phyloP scores from a whole-genome alignment of 2,329 filamentous ascomycete genomes.

The Verticillium zaregamsianum region DNA sequence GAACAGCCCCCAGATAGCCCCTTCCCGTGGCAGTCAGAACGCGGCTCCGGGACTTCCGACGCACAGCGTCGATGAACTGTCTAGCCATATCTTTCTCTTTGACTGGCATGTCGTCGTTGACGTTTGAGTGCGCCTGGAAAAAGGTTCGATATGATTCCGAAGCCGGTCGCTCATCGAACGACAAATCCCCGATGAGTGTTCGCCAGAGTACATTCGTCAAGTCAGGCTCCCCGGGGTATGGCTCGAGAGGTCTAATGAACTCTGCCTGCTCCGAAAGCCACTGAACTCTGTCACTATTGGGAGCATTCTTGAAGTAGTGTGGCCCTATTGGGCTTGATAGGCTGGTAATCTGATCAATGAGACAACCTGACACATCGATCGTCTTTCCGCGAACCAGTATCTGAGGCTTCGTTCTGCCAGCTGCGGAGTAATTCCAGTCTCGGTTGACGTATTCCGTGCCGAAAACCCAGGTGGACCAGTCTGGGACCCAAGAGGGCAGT shows the following conservation, averaged over 20 bases:
- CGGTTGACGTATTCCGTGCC: not conserved
- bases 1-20: not conserved
- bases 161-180: not conserved
- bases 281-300: not conserved
- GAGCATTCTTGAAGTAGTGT: not conserved
- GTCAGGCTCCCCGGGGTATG: not conserved
- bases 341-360: not conserved
- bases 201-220: not conserved
- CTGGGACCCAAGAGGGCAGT: not conserved
- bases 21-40: not conserved
- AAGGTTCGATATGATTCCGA: not conserved
- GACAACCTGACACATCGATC: not conserved
- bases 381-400: not conserved
- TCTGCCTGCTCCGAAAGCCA: not conserved
- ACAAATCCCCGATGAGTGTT: not conserved
- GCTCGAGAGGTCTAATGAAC: not conserved
- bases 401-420: not conserved
- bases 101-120: not conserved
- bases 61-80: not conserved
- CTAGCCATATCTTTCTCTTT: not conserved
- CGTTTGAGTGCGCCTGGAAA: not conserved
- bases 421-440: not conserved
- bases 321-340: not conserved
- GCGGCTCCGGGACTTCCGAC: not conserved
- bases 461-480: not conserved